phyloP scores from a whole-genome alignment of 73 alveolate species.

The Paramecium biaurelia region DNA sequence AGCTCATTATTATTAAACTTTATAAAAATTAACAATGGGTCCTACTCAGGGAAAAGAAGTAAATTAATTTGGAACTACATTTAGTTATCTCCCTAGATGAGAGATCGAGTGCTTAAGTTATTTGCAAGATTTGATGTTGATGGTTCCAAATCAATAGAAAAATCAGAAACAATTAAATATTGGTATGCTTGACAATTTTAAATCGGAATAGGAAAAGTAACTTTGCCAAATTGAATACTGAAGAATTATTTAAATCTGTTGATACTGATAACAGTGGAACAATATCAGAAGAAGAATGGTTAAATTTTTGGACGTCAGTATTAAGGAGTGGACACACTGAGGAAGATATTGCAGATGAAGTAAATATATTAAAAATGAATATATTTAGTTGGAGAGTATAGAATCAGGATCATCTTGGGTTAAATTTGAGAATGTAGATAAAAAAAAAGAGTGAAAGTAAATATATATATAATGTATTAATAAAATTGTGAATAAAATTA shows the following conservation, averaged over 20 bases:
- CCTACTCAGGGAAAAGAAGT: constrained; percentile 48
- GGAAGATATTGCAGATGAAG: constrained; percentile 61
- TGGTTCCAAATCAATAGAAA: constrained; percentile 61
- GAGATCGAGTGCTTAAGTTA: constrained; percentile 39
- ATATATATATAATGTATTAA: background rate
- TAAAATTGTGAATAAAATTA: background rate
- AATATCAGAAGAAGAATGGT: constrained; percentile 71
- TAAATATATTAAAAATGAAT: background rate
- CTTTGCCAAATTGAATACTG: constrained; percentile 61
- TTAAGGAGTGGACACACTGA: constrained; percentile 47
- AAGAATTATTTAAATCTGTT: constrained; percentile 60
- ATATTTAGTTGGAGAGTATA: background rate
- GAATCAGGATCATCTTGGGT: constrained; percentile 13
- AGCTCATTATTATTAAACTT: constrained; percentile 4
- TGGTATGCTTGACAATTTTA: background rate
- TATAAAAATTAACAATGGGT: background rate
- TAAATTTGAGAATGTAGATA: constrained; percentile 1
- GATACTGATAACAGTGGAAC: constrained; percentile 61
- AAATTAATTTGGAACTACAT: background rate
- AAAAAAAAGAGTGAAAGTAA: background rate
- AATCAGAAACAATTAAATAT: constrained; percentile 51
- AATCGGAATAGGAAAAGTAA: constrained; percentile 45
- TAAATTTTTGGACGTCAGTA: constrained; percentile 55
- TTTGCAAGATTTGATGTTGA: constrained; percentile 53
- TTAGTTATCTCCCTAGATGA: constrained; percentile 49